Conservation (phyloP, 352 stramenopile genomes). For the Phytophthora brassicae region DNA sequence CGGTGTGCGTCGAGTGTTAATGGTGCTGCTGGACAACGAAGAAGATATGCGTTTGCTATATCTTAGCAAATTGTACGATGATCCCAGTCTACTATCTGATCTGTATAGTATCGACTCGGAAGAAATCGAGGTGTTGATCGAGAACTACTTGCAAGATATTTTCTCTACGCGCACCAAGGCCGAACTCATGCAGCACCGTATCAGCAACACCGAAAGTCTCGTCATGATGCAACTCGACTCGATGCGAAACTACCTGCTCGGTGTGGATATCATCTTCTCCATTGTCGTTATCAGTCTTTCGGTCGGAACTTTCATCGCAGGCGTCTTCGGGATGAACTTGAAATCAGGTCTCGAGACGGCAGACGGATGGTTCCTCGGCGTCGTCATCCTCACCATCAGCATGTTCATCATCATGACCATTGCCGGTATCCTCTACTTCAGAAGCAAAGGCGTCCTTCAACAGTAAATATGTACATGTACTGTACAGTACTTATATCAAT, state of each 20-base stretch:
- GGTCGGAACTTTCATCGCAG: conserved; percentile 59
- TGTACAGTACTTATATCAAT: too few relatives aligned
- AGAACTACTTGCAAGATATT: conserved; percentile 69
- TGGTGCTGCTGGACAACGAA: conserved; percentile 75
- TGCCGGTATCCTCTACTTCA: conserved; percentile 56
- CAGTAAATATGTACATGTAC: too few relatives aligned
- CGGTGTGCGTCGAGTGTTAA: conserved; percentile 55
- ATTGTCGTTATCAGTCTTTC: conserved; percentile 60
- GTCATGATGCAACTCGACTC: conserved; percentile 76
- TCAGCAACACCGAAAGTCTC: conserved; percentile 71
- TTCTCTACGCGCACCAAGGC: conserved; percentile 70
- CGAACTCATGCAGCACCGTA: conserved; percentile 64
- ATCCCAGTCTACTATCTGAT: conserved; percentile 35
- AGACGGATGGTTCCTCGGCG: conserved; percentile 37
- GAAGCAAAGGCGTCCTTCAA: conserved; percentile 53
- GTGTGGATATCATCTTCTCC: conserved; percentile 57
- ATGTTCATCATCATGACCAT: conserved; percentile 42
- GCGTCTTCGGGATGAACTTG: conserved; percentile 71
- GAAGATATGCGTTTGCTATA: conserved; percentile 70
- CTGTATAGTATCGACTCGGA: conserved; percentile 55
- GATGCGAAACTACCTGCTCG: conserved; percentile 63
- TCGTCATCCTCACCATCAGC: conserved; percentile 36
- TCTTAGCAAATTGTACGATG: conserved; percentile 48
- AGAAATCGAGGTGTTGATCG: conserved; percentile 56
- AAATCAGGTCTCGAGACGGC: conserved; percentile 32